These are phyloP conservation scores for Aphanomyces cochlioides DNA, from an alignment of 352 stramenopile genomes.

Conservation along the genomic window DNA sequence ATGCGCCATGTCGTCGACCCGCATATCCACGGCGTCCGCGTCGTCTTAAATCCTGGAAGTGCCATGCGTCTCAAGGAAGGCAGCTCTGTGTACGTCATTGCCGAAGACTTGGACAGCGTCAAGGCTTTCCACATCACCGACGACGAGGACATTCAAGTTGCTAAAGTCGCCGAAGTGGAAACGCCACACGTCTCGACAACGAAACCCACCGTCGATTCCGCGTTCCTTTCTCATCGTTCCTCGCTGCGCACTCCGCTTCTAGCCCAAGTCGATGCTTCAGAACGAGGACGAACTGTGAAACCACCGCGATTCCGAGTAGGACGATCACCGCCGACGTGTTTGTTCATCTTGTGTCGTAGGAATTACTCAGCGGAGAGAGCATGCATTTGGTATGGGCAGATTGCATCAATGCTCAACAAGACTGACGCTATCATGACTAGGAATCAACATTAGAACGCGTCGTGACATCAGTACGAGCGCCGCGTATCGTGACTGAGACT, in stretches of 20 bases:
- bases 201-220: not conserved
- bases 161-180: not conserved
- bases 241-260: not conserved
- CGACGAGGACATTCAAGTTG: not conserved
- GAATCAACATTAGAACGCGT: slow-evolving; percentile 13
- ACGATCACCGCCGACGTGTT: too few species aligned
- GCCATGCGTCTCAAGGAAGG: slow-evolving; percentile 72
- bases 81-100: slow-evolving; percentile 84
- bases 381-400: slow-evolving; percentile 3
- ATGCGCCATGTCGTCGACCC: slow-evolving; percentile 21
- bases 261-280: not conserved
- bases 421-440: not conserved
- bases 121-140: slow-evolving; percentile 38
- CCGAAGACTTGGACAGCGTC: slow-evolving; percentile 69
- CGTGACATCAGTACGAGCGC: not conserved
- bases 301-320: too few species aligned
- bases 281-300: too few species aligned
- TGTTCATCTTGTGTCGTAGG: not conserved
- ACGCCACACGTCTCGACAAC: not conserved
- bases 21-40: slow-evolving; percentile 60
- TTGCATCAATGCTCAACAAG: too few species aligned
- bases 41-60: slow-evolving; percentile 68
- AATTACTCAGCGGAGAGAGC: slow-evolving; percentile 17
- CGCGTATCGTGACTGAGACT: not conserved
- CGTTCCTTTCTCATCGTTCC: not conserved